Evolutionary conservation across 2,329 filamentous ascomycete genomes (phyloP).

Genomic region (Dactylellina haptotyla): DNA sequence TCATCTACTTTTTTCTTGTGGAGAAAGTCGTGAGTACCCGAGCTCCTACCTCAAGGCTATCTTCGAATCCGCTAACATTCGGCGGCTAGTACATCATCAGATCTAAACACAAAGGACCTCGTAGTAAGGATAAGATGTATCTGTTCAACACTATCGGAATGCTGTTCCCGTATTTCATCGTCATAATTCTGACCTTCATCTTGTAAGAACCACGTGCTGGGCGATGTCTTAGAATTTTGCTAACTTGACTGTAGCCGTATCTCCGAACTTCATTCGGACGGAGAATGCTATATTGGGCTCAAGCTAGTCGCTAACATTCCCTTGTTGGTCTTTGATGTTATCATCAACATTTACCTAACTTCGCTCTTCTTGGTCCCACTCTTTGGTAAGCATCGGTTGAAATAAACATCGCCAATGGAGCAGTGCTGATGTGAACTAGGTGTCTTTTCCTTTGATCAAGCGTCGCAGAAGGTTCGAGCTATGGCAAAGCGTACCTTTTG

Average conservation of each 20-base stretch:
- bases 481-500: conserved; percentile 71
- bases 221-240: too few species aligned
- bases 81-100: conserved; percentile 67
- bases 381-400: conserved; percentile 67
- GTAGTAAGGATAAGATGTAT: conserved; percentile 70
- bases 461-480: conserved; percentile 61
- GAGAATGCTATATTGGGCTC: conserved; percentile 72
- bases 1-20: conserved; percentile 72
- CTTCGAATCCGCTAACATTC: neutral
- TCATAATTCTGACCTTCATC: conserved; percentile 70
- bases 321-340: conserved; percentile 70
- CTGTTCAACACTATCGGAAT: conserved; percentile 72
- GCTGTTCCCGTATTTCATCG: conserved; percentile 61
- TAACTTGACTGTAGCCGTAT: conserved; percentile 65
- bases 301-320: conserved; percentile 69
- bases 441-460: conserved; percentile 55
- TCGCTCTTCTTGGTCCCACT: conserved; percentile 72
- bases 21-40: conserved; percentile 69
- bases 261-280: conserved; percentile 66
- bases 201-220: conserved; percentile 64
- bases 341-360: conserved; percentile 73
- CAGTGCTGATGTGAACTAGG: too few species aligned
- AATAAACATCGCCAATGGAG: neutral
- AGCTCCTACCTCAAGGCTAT: neutral
- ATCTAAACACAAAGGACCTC: conserved; percentile 64